A percentile compares a stretch with the other conserved stretches of the same genome.
phyloP scores from a whole-genome alignment of 2,329 filamentous ascomycete genomes.

The Neospermospora avenae region DNA sequence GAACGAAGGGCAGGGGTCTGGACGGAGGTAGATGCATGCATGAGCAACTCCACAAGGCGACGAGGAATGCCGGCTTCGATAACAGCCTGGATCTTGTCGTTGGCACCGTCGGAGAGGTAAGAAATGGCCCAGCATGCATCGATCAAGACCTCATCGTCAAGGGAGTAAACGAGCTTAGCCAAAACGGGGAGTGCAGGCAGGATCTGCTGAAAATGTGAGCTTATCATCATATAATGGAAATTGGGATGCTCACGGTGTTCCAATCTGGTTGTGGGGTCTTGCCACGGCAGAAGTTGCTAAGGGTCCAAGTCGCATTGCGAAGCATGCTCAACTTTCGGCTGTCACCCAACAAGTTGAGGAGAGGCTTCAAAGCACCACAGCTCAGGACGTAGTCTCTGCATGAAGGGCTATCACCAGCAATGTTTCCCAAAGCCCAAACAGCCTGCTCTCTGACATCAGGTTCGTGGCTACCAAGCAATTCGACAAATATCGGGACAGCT shows the following conservation, averaged over 20 bases:
- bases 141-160: conserved; percentile 97
- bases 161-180: conserved; percentile 94
- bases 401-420: conserved; percentile 95
- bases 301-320: conserved; percentile 95
- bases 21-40: conserved; percentile 97
- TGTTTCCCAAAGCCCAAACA: conserved; percentile 97
- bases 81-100: conserved; percentile 98
- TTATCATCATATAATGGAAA: conserved; percentile 18
- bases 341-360: conserved; percentile 86
- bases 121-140: conserved; percentile 99
- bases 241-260: conserved; percentile 69
- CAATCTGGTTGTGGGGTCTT: conserved; percentile 99
- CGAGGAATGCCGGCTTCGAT: conserved; percentile 98
- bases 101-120: conserved; percentile 94
- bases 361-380: conserved; percentile 85
- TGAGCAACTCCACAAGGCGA: conserved; percentile 91
- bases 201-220: conserved; percentile 59
- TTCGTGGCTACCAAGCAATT: conserved; percentile 91
- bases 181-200: conserved; percentile 91
- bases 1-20: conserved; percentile 96
- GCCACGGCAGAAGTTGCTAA: conserved; percentile 99
- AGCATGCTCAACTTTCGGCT: conserved; percentile 99
- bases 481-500: conserved; percentile 96
- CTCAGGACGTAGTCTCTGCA: conserved; percentile 96
- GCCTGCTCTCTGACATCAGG: conserved; percentile 97